Percentiles rank a stretch among this genome's conserved stretches.
phyloP scores from a whole-genome alignment of 345 rosid genomes.

The Moringa oleifera region DNA sequence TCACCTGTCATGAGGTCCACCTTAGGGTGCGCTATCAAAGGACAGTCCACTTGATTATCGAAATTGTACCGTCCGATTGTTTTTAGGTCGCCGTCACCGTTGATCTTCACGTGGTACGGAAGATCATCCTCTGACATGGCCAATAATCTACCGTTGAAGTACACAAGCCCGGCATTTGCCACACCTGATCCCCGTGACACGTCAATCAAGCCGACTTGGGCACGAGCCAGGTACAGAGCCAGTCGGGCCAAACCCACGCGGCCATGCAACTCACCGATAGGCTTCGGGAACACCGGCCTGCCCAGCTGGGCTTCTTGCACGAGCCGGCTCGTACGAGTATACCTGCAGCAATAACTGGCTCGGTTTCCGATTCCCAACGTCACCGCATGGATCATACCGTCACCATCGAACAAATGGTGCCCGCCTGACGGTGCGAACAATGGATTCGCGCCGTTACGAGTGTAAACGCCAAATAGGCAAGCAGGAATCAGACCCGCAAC shows the following conservation, averaged over 20 bases:
- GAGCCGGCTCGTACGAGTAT: conserved; percentile 69
- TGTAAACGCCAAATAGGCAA: conserved; percentile 61
- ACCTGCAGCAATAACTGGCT: conserved; percentile 67
- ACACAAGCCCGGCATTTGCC: conserved; percentile 83
- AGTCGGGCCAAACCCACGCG: conserved; percentile 83
- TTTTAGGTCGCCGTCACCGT: conserved; percentile 51
- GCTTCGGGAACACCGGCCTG: conserved; percentile 75
- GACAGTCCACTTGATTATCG: conserved; percentile 46
- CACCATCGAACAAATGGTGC: conserved; percentile 88
- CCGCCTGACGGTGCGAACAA: conserved; percentile 77
- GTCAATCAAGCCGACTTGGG: conserved; percentile 55
- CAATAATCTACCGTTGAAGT: conserved; percentile 57
- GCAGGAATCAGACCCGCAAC: conserved; percentile 59
- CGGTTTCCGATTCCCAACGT: conserved; percentile 42
- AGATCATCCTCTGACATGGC: conserved; percentile 93
- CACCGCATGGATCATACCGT: conserved; percentile 89
- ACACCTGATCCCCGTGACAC: conserved; percentile 66
- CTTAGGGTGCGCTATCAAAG: conserved; percentile 94
- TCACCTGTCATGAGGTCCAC: conserved; percentile 67
- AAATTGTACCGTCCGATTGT: conserved; percentile 67
- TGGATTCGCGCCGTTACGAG: conserved; percentile 85
- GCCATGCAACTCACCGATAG: conserved; percentile 89
- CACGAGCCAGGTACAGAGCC: conserved; percentile 66
- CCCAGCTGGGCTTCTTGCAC: conserved; percentile 59
- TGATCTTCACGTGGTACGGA: conserved; percentile 68